Evolutionary conservation across 352 stramenopile species (phyloP), one percentile per base, ranked within the genome.

Genomic region (Phytophthora vignae): DNA sequence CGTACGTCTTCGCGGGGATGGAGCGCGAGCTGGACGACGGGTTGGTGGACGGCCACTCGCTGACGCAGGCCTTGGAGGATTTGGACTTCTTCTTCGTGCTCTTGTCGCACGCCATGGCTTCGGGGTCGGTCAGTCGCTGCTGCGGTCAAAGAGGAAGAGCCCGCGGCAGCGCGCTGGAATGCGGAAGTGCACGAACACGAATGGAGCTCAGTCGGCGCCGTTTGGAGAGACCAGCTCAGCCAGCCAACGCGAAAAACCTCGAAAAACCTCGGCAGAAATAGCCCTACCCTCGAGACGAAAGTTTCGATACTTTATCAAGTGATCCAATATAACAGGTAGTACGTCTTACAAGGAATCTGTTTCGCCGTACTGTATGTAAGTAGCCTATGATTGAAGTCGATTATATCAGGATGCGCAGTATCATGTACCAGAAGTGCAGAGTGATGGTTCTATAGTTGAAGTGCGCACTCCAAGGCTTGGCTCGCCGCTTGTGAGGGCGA

Each of bases 21-120:
- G 87, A 95, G 61, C 88, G 87, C 61, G 90, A 82, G 49, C 79
- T 72, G 8, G 87, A 94, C 61, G 87, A 94, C 72, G 90, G 90
- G 64, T 95, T 96, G 3, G 90, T 96, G 54, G 87, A 73, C 19
- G 88, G 84, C 90, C 90, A 96, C 15, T 86, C 72, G n/a, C 70
- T 90, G 55, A 82, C 87, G 22, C 62, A 69, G 11, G 52, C 36
- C 64, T 83, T 86, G 42, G 48, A 70, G 60, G 71, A 72, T 76
- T 84, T 84, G 56, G 21, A 69, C 66, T 83, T 78, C 72, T 83
- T 90, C 68, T 84, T 88, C 60, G 57, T 74, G 60, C 67, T 79
- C 77, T 84, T 88, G 67, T 90, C 79, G 44, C 71, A 72, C 53
- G 74, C 73, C 73, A 85, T 87, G 68, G 55, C 64, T 44, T 31